Evolutionary conservation across 2,329 filamentous ascomycete genomes (phyloP).

Genomic region (Iodosphaeria phyllophila): DNA sequence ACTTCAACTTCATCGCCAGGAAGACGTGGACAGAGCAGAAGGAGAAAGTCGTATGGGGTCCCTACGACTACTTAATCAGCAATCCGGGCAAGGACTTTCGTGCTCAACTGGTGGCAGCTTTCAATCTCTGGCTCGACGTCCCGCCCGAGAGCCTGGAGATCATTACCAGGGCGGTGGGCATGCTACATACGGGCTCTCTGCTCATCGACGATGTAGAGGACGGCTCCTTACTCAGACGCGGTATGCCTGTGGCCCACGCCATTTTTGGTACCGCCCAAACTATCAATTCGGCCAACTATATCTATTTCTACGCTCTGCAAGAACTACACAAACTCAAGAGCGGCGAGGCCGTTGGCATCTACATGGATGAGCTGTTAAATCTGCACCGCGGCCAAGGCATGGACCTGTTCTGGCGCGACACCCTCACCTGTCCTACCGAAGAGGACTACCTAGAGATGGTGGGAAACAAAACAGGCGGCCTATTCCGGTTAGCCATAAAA

Average conservation of each 20-base stretch:
- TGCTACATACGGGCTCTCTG: conserved; percentile 71
- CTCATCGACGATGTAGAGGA: conserved; percentile 84
- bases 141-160: conserved; percentile 49
- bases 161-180: conserved; percentile 64
- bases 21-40: conserved; percentile 53
- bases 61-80: conserved; percentile 62
- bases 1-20: conserved; percentile 30
- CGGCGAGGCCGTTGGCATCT: conserved; percentile 48
- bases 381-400: conserved; percentile 78
- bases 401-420: conserved; percentile 83
- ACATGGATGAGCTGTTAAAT: conserved; percentile 67
- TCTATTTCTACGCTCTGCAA: conserved; percentile 65
- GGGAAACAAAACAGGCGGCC: conserved; percentile 71
- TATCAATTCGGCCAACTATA: conserved; percentile 80
- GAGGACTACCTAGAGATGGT: conserved; percentile 94
- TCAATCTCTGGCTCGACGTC: conserved; percentile 66
- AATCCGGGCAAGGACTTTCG: conserved; percentile 78
- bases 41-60: conserved; percentile 58
- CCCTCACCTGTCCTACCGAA: conserved; percentile 64
- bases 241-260: conserved; percentile 63
- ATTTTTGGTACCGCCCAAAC: conserved; percentile 79
- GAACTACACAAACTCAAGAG: conserved; percentile 57
- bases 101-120: conserved; percentile 59
- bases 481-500: conserved; percentile 72
- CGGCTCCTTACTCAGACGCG: conserved; percentile 54